These are phyloP conservation scores for Xylariaceae sp. DNA, from an alignment of 2,329 filamentous ascomycete species.

Conservation along the genomic window DNA sequence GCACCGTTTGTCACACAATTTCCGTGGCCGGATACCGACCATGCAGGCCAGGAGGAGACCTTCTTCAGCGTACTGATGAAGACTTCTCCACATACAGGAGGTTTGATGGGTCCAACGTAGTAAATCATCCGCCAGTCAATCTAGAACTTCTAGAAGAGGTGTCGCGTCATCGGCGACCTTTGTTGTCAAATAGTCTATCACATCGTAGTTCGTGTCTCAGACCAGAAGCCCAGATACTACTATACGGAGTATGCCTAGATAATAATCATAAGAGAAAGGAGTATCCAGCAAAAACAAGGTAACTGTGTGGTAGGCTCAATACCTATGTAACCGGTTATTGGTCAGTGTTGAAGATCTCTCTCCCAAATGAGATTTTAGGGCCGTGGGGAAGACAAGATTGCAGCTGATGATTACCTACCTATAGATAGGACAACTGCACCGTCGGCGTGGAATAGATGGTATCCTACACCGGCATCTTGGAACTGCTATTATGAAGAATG, in stretches of 20 bases:
- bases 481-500: background rate
- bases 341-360: constrained; percentile 21
- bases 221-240: no score
- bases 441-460: constrained; percentile 16
- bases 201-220: no score
- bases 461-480: constrained; percentile 16
- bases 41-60: constrained; percentile 20
- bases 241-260: no score
- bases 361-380: constrained; percentile 16
- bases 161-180: constrained; percentile 23
- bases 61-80: constrained; percentile 13
- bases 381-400: constrained; percentile 22
- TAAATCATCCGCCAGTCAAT: background rate
- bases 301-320: no score
- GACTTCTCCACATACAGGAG: constrained; percentile 18
- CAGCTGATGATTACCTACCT: constrained; percentile 21
- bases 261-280: no score
- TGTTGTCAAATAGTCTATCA: no score
- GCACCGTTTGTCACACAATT: constrained; percentile 21
- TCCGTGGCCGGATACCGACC: constrained; percentile 30
- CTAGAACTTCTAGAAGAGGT: background rate
- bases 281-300: no score
- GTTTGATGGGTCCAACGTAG: constrained; percentile 24
- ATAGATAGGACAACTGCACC: constrained; percentile 14
- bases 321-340: no score